Evolutionary conservation across 176 grass and related monocot genomes (phyloP).

Genomic region (Canna indica): DNA sequence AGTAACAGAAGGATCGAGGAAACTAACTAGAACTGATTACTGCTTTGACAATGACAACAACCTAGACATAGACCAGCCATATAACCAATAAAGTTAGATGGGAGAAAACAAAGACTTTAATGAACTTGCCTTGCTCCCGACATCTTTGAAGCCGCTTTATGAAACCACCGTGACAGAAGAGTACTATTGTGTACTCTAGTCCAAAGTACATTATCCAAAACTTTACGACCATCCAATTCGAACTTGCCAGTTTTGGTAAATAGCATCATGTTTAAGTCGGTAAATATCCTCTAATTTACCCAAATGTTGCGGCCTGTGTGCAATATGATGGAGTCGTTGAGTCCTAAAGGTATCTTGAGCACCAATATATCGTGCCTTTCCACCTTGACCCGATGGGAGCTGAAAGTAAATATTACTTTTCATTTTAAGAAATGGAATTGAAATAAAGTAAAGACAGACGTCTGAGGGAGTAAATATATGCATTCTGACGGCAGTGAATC

Average conservation of each 20-base stretch:
- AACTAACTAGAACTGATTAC: not conserved
- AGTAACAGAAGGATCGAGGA: not conserved
- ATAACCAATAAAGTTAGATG: not conserved
- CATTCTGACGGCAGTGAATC: too few relatives aligned
- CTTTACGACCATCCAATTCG: constrained; percentile 84
- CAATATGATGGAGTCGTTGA: constrained; percentile 83
- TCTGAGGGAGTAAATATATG: too few relatives aligned
- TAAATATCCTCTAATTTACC: not conserved
- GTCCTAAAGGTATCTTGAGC: constrained; percentile 90
- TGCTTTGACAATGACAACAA: not conserved
- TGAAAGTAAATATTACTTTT: too few relatives aligned
- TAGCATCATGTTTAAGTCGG: too few relatives aligned
- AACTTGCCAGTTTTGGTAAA: too few relatives aligned
- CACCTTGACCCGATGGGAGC: constrained; percentile 93
- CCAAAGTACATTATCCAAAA: constrained; percentile 89
- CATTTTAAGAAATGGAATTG: too few relatives aligned
- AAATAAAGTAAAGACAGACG: too few relatives aligned
- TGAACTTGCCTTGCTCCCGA: constrained; percentile 56
- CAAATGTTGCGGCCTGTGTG: constrained; percentile 31
- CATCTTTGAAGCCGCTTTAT: constrained; percentile 96
- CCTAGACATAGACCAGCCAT: not conserved
- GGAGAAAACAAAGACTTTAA: too few relatives aligned
- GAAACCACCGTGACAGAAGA: constrained; percentile 71
- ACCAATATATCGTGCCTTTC: constrained; percentile 84
- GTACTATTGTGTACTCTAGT: constrained; percentile 82